These are phyloP conservation scores for Suillus paluster DNA, from an alignment of 768 basidiomycete genomes.

Conservation along the genomic window DNA sequence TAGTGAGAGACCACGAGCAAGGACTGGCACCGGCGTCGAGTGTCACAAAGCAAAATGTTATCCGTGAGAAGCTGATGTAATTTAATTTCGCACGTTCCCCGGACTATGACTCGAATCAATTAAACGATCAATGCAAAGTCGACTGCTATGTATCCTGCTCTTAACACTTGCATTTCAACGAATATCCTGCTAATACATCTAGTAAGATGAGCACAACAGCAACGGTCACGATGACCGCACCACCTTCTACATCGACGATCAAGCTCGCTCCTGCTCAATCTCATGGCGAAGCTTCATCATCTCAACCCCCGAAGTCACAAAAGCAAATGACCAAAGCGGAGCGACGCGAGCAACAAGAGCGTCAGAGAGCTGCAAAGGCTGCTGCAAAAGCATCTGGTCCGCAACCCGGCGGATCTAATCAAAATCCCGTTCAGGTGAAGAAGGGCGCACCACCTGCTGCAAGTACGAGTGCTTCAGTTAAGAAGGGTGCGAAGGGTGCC, in stretches of 20 bases:
- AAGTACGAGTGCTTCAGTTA: constrained; percentile 20
- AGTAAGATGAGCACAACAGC: constrained; percentile 7
- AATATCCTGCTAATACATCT: not conserved
- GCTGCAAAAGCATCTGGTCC: constrained; percentile 43
- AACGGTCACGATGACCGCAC: constrained; percentile 8
- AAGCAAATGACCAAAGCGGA: constrained; percentile 83
- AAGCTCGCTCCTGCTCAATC: constrained; percentile 3
- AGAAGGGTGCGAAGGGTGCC: constrained; percentile 30
- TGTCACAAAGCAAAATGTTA: not conserved
- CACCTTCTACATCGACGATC: constrained; percentile 1
- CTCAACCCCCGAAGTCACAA: constrained; percentile 48
- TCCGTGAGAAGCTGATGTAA: constrained; percentile 7
- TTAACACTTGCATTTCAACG: not conserved
- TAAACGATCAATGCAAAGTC: not conserved
- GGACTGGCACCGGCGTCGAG: not conserved
- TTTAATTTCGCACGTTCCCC: constrained; percentile 9
- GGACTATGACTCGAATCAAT: constrained; percentile 12
- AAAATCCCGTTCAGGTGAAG: constrained; percentile 36
- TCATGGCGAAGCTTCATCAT: constrained; percentile 8
- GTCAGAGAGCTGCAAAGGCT: constrained; percentile 79
- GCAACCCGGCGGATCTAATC: constrained; percentile 21
- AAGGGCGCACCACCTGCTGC: constrained; percentile 16
- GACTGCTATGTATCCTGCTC: not conserved
- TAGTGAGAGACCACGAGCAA: not conserved
- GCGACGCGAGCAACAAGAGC: constrained; percentile 78